Evolutionary conservation across 345 rosid genomes (phyloP).

Genomic region (Tarenaya hassleriana): DNA sequence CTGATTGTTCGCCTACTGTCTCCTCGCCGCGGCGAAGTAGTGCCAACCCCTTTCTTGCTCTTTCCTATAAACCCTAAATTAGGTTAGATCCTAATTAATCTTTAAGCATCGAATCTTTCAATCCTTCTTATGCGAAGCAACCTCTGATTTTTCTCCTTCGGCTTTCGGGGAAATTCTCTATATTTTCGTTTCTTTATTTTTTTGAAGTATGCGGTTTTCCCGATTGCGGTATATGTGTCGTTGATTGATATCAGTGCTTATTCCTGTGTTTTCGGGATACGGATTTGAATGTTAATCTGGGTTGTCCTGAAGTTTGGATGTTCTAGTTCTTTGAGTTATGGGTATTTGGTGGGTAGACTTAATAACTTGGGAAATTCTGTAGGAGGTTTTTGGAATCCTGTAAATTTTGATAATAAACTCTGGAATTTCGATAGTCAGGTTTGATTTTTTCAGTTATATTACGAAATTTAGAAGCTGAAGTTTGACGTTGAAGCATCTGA

Average conservation of each 20-base stretch:
- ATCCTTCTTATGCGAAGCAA: background rate
- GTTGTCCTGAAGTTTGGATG: background rate
- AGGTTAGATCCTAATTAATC: conserved; percentile 4
- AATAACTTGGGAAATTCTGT: background rate
- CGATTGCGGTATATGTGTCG: background rate
- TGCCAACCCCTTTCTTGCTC: background rate
- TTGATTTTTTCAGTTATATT: background rate
- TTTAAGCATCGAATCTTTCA: background rate
- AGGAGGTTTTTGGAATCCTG: background rate
- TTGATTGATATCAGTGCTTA: background rate
- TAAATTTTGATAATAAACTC: background rate
- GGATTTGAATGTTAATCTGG: background rate
- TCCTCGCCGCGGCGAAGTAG: conserved; percentile 1
- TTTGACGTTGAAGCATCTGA: background rate
- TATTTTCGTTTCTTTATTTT: background rate
- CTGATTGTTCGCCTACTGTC: background rate
- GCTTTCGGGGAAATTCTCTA: background rate
- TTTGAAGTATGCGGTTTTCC: background rate
- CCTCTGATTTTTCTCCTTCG: background rate
- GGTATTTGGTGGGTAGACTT: background rate
- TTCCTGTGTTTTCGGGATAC: background rate
- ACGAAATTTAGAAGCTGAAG: background rate
- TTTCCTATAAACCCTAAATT: background rate
- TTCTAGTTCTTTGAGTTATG: background rate
- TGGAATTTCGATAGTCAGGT: background rate